Evolutionary conservation across 2,329 filamentous ascomycete species (phyloP).

Genomic region (Monosporascus sp.): DNA sequence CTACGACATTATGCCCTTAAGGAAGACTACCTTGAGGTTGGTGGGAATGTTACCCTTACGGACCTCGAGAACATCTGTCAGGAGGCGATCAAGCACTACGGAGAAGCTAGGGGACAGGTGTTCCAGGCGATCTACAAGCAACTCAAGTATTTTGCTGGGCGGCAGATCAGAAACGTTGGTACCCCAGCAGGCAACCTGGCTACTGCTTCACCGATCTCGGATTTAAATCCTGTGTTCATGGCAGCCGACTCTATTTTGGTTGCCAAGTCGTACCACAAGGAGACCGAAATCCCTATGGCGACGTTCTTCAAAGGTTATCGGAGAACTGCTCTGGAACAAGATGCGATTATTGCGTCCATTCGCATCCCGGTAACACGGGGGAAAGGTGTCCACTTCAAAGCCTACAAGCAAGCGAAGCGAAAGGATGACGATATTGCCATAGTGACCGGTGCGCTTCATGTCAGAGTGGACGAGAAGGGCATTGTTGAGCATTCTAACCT

Average conservation of each 20-base stretch:
- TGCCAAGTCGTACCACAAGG: constrained; percentile 68
- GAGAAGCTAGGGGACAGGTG: constrained; percentile 64
- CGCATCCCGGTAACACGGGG: constrained; percentile 73
- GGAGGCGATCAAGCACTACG: constrained; percentile 75
- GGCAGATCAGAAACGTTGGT: constrained; percentile 96
- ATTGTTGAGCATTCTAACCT: constrained; percentile 70
- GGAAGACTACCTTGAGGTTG: constrained; percentile 81
- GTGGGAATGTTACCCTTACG: constrained; percentile 87
- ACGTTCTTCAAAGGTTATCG: constrained; percentile 92
- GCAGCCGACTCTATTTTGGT: constrained; percentile 78
- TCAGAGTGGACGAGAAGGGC: constrained; percentile 65
- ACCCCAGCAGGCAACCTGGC: constrained; percentile 92
- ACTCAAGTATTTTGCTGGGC: constrained; percentile 87
- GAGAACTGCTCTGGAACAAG: constrained; percentile 70
- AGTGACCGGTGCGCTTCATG: constrained; percentile 78
- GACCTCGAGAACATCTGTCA: constrained; percentile 83
- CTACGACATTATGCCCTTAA: constrained; percentile 75
- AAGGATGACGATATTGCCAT: constrained; percentile 99
- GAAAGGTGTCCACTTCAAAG: constrained; percentile 76
- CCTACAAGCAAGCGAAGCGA: constrained; percentile 94
- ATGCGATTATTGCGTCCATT: constrained; percentile 82
- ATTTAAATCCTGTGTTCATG: constrained; percentile 90
- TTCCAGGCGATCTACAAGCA: constrained; percentile 93
- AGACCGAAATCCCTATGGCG: constrained; percentile 83
- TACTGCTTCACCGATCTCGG: constrained; percentile 93